A percentile compares a stretch with the other conserved stretches of the same genome.
phyloP scores from a whole-genome alignment of 768 basidiomycete species.

The Megacollybia marginata region DNA sequence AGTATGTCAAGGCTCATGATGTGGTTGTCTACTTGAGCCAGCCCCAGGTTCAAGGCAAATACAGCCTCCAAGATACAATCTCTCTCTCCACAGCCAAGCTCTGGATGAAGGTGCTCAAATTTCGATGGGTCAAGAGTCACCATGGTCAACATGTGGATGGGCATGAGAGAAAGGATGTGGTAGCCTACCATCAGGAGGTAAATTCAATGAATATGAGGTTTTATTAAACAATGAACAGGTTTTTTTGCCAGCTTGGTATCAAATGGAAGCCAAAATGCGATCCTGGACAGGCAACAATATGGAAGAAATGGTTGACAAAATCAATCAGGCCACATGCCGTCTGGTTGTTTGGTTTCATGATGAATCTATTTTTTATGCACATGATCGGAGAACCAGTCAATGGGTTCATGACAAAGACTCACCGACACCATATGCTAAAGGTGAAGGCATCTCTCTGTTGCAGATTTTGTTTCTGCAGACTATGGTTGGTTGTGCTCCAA shows the following conservation, averaged over 20 bases:
- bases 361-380: no score
- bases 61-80: constrained; percentile 12
- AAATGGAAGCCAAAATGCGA: constrained; percentile 4
- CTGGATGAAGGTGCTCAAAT: constrained; percentile 18
- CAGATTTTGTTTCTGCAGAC: constrained; percentile 27
- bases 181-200: constrained; percentile 23
- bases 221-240: no score
- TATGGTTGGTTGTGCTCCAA: constrained; percentile 15
- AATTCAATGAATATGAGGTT: no score
- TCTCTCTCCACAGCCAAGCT: constrained; percentile 16
- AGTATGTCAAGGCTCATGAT: no score
- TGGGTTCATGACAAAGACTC: no score
- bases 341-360: constrained; percentile 12
- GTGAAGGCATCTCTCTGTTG: no score
- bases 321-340: neutral
- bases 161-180: constrained; percentile 28
- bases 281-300: no score
- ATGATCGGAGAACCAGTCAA: no score
- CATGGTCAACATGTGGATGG: no score
- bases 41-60: constrained; percentile 5
- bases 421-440: constrained; percentile 23
- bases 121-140: constrained; percentile 10
- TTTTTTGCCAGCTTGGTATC: constrained; percentile 16
- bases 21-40: constrained; percentile 8
- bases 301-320: constrained; percentile 2